A percentile compares a stretch with the other conserved stretches of the same genome.
Conservation (phyloP, 2,329 filamentous ascomycete genomes). For the Cladosporium cucumerinum region DNA sequence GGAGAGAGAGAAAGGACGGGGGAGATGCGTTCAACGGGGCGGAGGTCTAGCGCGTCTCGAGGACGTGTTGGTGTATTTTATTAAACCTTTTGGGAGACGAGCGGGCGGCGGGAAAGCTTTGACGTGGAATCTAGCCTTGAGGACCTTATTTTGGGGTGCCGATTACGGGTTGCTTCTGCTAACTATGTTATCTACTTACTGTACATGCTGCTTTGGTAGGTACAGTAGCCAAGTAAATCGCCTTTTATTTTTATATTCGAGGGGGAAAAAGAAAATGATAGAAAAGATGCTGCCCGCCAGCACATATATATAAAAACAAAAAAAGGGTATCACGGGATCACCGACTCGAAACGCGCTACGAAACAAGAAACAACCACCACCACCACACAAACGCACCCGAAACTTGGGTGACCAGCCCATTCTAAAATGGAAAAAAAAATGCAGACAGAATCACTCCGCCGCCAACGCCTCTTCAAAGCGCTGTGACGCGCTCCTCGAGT, state of each 20-base stretch:
- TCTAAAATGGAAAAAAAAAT: neutral
- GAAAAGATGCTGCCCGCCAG: conserved; percentile 13
- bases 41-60: neutral
- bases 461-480: conserved; percentile 9
- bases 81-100: neutral
- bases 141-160: neutral
- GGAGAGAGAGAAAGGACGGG: no score
- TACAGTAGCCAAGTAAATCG: neutral
- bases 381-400: neutral
- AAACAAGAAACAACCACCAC: neutral
- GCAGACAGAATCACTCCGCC: conserved; percentile 1
- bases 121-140: no score
- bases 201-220: no score
- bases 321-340: conserved; percentile 14
- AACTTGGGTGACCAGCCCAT: neutral
- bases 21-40: neutral
- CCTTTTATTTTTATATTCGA: neutral
- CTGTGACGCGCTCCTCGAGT: neutral
- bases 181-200: no score
- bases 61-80: neutral
- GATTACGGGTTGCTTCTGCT: neutral
- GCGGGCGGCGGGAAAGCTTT: no score
- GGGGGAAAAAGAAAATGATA: no score
- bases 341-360: conserved; percentile 6
- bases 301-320: neutral